Base-by-base conservation (phyloP, 768 basidiomycete genomes). In the Xerocomus spinulosus region DNA sequence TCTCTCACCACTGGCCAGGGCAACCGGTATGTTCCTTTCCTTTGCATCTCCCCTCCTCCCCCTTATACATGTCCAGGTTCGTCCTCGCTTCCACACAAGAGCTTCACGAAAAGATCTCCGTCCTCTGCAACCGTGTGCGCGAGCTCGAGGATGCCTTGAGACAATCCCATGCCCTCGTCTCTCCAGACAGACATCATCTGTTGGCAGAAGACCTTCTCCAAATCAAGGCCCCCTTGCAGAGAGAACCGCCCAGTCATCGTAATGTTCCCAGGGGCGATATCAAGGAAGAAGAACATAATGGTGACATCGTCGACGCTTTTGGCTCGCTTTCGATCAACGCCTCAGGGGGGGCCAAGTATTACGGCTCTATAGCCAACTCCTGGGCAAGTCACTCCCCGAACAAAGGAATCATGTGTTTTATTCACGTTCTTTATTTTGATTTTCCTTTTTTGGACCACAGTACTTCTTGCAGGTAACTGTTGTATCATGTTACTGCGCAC, bases 1-100 rank as follows among this genome's bases (percentile, higher is more conserved):
- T 87, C 85, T 10, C 70, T 89, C 37, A 88, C 86, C 9, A 89
- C 87, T 39, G 87, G 87, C 8, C 83, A 87, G 65, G 87, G 87
- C 14, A 88, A 87, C 73, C 79, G 85, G 85, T 85, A 55, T 40
- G n/a, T n/a, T n/a, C 70, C 59, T 25, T 52, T 44, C 28, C 23
- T 17, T 26, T 2, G 32, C 43, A 21, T 14, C 0, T 15, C 9
- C 44, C n/a, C 34, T 13, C 18, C 36, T 29, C 39, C 20, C 20
- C 34, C 53, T 55, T 23, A 41, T 24, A 3, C 9, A 40, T 15
- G 46, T 51, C 2, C 53, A 85, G 86, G 18, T 90, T 89, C 57
- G 85, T 89, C 1, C 77, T 89, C 24, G 87, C 85, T 0, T 85
- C 84, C 0, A 88, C 85, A 0, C 83, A 84, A 63, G 87, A 89